Evolutionary conservation across 1,139 yeast genomes (phyloP).

Genomic region (Blastobotrys raffinosifermentans): DNA sequence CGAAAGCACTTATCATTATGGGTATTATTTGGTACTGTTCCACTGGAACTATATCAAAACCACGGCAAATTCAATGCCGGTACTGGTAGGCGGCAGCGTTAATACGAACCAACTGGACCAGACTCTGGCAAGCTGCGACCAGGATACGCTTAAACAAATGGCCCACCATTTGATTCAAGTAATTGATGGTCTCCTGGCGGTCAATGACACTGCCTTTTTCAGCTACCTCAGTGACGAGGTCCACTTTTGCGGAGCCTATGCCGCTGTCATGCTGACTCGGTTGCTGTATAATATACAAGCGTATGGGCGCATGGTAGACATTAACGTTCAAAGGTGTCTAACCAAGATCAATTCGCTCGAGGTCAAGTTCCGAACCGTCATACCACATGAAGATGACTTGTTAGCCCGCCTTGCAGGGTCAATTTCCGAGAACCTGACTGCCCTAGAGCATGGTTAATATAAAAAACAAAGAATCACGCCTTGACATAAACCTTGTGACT

Average conservation of each 20-base stretch:
- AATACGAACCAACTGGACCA: conserved; percentile 13
- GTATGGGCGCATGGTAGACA: conserved; percentile 11
- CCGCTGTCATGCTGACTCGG: conserved; percentile 43
- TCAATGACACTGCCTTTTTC: conserved; percentile 56
- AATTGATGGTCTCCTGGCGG: conserved; percentile 38
- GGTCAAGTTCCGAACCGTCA: conserved; percentile 16
- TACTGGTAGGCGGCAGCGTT: conserved; percentile 6
- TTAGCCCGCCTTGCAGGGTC: conserved; percentile 22
- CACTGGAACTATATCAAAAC: conserved; percentile 28
- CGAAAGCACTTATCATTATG: conserved; percentile 65
- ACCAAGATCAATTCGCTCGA: conserved; percentile 12
- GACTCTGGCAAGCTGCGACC: conserved; percentile 17
- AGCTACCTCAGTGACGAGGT: conserved; percentile 66
- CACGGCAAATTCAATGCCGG: conserved; percentile 9
- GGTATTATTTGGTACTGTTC: conserved; percentile 47
- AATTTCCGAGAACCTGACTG: conserved; percentile 12
- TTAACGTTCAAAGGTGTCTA: conserved; percentile 9
- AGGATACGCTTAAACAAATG: conserved; percentile 21
- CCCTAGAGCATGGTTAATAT: not conserved
- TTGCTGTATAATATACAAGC: conserved; percentile 19
- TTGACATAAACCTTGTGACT: conserved; percentile 24
- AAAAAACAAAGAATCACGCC: too few relatives aligned
- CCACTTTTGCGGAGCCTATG: conserved; percentile 51
- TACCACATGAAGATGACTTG: conserved; percentile 20
- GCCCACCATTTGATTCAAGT: conserved; percentile 39